A percentile compares a stretch with the other conserved stretches of the same genome.
phyloP scores from a whole-genome alignment of 164 flowering plant genomes.

The Vitis riparia region DNA sequence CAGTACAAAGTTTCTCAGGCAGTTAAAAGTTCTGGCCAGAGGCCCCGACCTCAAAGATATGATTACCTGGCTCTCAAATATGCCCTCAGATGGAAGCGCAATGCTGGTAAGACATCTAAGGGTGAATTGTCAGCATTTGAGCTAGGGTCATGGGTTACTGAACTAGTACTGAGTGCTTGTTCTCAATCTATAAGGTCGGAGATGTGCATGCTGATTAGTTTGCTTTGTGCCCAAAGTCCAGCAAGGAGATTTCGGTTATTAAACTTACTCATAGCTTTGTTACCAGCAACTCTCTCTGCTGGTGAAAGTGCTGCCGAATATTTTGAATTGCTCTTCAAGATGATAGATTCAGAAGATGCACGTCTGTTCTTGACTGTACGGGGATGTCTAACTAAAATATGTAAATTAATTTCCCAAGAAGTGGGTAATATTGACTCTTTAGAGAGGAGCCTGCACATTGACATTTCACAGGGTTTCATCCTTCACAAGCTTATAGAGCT shows the following conservation, averaged over 20 bases:
- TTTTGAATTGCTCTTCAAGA: conserved; percentile 89
- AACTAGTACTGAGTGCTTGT: conserved; percentile 89
- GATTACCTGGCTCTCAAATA: conserved; percentile 89
- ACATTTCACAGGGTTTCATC: conserved; percentile 97
- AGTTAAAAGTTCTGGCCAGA: conserved; percentile 53
- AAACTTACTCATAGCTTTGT: conserved; percentile 68
- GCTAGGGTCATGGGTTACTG: conserved; percentile 96
- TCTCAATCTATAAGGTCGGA: conserved; percentile 96
- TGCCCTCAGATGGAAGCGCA: conserved; percentile 91
- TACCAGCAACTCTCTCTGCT: conserved; percentile 90
- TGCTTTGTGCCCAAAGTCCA: conserved; percentile 82
- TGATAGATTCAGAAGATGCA: conserved; percentile 94
- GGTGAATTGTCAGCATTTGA: conserved; percentile 72
- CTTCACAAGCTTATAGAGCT: conserved; percentile 97
- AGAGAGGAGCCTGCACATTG: conserved; percentile 92
- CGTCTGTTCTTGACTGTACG: conserved; percentile 88
- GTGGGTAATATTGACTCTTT: conserved; percentile 77
- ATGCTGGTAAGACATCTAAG: conserved; percentile 49
- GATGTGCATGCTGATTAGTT: conserved; percentile 82
- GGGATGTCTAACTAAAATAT: conserved; percentile 70
- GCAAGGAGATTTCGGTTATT: conserved; percentile 76
- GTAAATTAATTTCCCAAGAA: conserved; percentile 81
- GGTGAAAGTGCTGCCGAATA: conserved; percentile 99
- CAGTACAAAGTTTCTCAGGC: conserved; percentile 86
- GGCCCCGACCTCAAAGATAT: conserved; percentile 67